A percentile compares a stretch with the other conserved stretches of the same genome.
Evolutionary conservation across 2,329 filamentous ascomycete species (phyloP).

Genomic region (Microcyclosporella mali): DNA sequence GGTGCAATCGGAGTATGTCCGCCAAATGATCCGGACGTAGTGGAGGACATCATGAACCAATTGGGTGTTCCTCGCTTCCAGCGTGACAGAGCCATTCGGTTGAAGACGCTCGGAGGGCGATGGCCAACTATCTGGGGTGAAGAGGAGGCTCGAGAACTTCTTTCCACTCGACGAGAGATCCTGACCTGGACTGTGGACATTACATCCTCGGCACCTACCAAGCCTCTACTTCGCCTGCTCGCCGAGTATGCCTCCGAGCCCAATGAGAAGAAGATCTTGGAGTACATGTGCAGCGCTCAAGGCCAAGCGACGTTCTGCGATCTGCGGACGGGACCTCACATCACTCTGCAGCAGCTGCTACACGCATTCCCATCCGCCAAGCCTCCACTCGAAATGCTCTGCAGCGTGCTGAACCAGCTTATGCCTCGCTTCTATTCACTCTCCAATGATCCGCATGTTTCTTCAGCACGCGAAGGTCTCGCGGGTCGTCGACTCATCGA

Average conservation of each 20-base stretch:
- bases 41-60: constrained; percentile 77
- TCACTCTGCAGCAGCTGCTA: constrained; percentile 79
- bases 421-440: constrained; percentile 99
- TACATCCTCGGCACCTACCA: constrained; percentile 86
- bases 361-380: constrained; percentile 87
- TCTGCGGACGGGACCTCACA: constrained; percentile 75
- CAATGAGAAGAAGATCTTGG: constrained; percentile 82
- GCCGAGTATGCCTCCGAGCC: constrained; percentile 75
- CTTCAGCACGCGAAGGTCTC: constrained; percentile 60
- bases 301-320: constrained; percentile 92
- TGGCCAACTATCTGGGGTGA: constrained; percentile 99
- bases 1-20: constrained; percentile 91
- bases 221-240: constrained; percentile 74
- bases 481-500: constrained; percentile 77
- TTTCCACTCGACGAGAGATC: constrained; percentile 85
- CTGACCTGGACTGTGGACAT: constrained; percentile 93
- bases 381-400: constrained; percentile 74
- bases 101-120: constrained; percentile 73
- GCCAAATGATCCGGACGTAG: constrained; percentile 68
- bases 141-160: constrained; percentile 73
- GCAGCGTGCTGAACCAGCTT: constrained; percentile 74
- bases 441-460: constrained; percentile 88
- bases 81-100: constrained; percentile 72
- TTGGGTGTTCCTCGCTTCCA: constrained; percentile 75
- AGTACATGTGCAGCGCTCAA: constrained; percentile 80